These are phyloP conservation scores for Diplodia mutila DNA, from an alignment of 2,329 filamentous ascomycete species.

Conservation along the genomic window DNA sequence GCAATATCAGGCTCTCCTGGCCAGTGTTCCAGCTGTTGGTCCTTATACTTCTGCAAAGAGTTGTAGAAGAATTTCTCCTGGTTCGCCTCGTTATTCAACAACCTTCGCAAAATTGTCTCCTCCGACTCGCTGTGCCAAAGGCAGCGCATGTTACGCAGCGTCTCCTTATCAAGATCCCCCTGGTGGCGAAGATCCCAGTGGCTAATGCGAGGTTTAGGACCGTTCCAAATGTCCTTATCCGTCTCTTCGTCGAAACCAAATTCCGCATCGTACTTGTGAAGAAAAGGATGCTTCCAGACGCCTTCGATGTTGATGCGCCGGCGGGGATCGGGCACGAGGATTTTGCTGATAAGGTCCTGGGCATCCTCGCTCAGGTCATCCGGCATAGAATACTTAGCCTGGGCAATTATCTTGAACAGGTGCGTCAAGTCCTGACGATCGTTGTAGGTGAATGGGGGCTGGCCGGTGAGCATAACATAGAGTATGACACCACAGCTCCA, in stretches of 20 bases:
- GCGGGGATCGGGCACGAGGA: conserved; percentile 78
- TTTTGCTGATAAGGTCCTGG: conserved; percentile 75
- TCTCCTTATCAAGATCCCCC: conserved; percentile 76
- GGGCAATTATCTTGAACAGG: conserved; percentile 64
- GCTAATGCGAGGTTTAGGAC: conserved; percentile 59
- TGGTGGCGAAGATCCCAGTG: conserved; percentile 65
- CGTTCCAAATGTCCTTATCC: conserved; percentile 56
- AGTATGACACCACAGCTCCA: conserved; percentile 83
- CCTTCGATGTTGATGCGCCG: conserved; percentile 77
- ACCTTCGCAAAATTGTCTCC: conserved; percentile 68
- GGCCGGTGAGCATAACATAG: conserved; percentile 82
- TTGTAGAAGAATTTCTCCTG: conserved; percentile 95
- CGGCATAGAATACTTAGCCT: conserved; percentile 54
- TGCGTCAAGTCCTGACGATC: conserved; percentile 57
- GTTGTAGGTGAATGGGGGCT: conserved; percentile 72
- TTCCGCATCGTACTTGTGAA: conserved; percentile 76
- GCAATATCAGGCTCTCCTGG: conserved; percentile 68
- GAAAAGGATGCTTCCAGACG: conserved; percentile 86
- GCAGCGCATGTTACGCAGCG: conserved; percentile 83
- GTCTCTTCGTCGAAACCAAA: conserved; percentile 66
- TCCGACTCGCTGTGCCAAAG: conserved; percentile 88
- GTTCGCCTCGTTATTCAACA: conserved; percentile 66
- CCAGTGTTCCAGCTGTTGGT: conserved; percentile 86
- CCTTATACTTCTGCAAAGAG: conserved; percentile 77
- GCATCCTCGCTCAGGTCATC: conserved; percentile 65